Evolutionary conservation across 78 protist genomes (phyloP), one percentile per base, ranked within the genome.

Genomic region (Dictyostelium brefeldianum): DNA sequence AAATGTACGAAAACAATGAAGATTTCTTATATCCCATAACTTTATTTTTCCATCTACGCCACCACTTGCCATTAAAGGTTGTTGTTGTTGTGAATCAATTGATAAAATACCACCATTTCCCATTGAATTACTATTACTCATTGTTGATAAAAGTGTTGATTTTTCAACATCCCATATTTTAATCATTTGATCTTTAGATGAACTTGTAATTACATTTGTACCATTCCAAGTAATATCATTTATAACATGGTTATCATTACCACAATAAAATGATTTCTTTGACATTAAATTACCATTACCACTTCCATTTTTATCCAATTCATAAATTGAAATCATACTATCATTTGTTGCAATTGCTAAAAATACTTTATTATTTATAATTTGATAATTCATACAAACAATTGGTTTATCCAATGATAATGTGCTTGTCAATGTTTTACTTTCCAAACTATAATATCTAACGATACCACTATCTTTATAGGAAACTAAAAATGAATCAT

Each of bases 161-260:
- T 64, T 87, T 22, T 87, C 84, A 4, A 87, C 10, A 77, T 87
- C 93, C 93, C 93, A 87, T 15, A 87, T 54, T 29, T 64, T 78
- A n/a, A 87, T 57, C 4, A 36, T 47, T 0, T 14, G 25, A 17
- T 87, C 93, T 11, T 15, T 11, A 4, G 31, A 41, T 64, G 84
- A 87, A 15, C 62, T 17, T 2, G 93, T 87, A n/a, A 87, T 62
- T n/a, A 87, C 12, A 65, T 87, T 64, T 18, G 48, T 46, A 15
- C 57, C 57, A 77, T 64, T 87, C 93, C 93, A 87, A 3, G 62
- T 22, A 9, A 80, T 57, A 20, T 15, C 22, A 27, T 62, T 87
- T n/a, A 71, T 65, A 5, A 0, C 71, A n/a, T 71, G 71, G 17
- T 6, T 65, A 3, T 15, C 29, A 53, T 50, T 56, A 36, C 43